Evolutionary conservation across 306 rosid genomes (phyloP).

Genomic region (Cucumis melo): DNA sequence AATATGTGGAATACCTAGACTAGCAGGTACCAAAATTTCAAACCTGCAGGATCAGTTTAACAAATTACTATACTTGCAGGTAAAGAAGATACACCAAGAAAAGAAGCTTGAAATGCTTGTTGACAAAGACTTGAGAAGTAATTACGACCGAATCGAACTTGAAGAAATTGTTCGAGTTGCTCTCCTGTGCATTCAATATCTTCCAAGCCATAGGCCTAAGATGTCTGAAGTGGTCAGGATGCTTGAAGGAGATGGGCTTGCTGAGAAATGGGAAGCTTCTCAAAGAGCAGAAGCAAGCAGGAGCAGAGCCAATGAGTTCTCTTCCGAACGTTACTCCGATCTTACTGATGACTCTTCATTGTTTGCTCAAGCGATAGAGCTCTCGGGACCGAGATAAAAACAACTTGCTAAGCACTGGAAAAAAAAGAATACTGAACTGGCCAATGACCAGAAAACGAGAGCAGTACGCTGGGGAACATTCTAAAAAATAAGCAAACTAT

Average conservation of each 20-base stretch:
- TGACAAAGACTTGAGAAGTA: conserved; percentile 38
- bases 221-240: conserved; percentile 94
- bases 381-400: conserved; percentile 55
- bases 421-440: background rate
- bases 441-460: background rate
- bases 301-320: conserved; percentile 39
- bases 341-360: conserved; percentile 60
- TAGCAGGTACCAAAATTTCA: background rate
- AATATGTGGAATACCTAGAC: background rate
- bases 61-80: conserved; percentile 23
- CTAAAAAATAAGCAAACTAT: background rate
- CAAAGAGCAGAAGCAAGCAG: conserved; percentile 61
- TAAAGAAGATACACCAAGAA: conserved; percentile 55
- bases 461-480: background rate
- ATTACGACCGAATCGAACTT: conserved; percentile 44
- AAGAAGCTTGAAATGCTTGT: conserved; percentile 52
- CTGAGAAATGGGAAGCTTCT: conserved; percentile 95
- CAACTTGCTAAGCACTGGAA: background rate
- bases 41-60: background rate
- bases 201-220: conserved; percentile 64
- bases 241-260: conserved; percentile 99
- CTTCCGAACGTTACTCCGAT: conserved; percentile 75
- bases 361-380: conserved; percentile 60
- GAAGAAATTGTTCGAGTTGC: conserved; percentile 64
- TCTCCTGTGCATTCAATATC: conserved; percentile 43